A percentile compares a stretch with the other conserved stretches of the same genome.
phyloP scores from a whole-genome alignment of 1,284 basidiomycete genomes.

The Pseudozyma sp. region DNA sequence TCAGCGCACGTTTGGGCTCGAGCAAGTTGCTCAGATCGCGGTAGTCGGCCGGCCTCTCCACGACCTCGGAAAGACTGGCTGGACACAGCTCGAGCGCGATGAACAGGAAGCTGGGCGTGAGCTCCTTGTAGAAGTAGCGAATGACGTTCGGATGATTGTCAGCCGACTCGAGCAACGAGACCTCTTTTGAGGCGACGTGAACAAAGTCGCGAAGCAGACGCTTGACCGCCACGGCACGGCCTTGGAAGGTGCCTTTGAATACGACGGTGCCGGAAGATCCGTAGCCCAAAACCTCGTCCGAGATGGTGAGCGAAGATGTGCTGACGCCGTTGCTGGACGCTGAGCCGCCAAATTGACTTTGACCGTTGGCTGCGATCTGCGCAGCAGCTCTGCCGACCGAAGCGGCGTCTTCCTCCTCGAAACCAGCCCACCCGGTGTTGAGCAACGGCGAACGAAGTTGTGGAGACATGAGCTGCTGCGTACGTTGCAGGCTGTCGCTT shows the following conservation, averaged over 20 bases:
- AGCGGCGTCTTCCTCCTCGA: slow-evolving; percentile 39
- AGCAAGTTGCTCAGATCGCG: slow-evolving; percentile 56
- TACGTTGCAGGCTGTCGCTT: slow-evolving; percentile 44
- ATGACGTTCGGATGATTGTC: slow-evolving; percentile 99
- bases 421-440: slow-evolving; percentile 39
- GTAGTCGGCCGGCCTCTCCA: slow-evolving; percentile 74
- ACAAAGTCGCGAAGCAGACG: slow-evolving; percentile 94
- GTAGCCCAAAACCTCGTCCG: slow-evolving; percentile 73
- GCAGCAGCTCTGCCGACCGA: slow-evolving; percentile 41
- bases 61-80: slow-evolving; percentile 89
- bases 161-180: slow-evolving; percentile 85
- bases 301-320: slow-evolving; percentile 55
- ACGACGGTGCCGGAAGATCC: slow-evolving; percentile 97
- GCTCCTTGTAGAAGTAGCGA: slow-evolving; percentile 94
- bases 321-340: slow-evolving; percentile 35
- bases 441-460: slow-evolving; percentile 36
- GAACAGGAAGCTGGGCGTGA: slow-evolving; percentile 81
- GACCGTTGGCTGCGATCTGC: slow-evolving; percentile 41
- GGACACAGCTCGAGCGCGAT: slow-evolving; percentile 97
- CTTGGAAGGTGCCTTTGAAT: slow-evolving; percentile 91
- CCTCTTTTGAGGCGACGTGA: slow-evolving; percentile 91
- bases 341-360: slow-evolving; percentile 22
- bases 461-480: slow-evolving; percentile 50
- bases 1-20: slow-evolving; percentile 85
- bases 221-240: slow-evolving; percentile 95